Base-by-base conservation (phyloP, 345 rosid species). In the Populus nigra region DNA sequence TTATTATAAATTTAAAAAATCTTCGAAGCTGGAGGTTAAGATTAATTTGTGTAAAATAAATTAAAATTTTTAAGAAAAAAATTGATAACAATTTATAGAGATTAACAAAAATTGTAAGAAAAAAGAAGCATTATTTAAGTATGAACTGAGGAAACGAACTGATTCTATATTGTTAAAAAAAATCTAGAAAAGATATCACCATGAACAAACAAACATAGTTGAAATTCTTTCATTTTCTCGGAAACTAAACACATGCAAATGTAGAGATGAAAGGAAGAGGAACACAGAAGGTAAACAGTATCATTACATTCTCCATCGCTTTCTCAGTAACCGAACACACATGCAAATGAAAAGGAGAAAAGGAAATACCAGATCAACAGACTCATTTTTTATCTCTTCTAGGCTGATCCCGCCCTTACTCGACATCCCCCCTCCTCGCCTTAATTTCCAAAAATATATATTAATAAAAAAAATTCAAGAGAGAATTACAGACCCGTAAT, bases 341-440 rank as follows among this genome's bases (percentile, higher is more conserved):
- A 33, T 36, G 49, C 17, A 57, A 20, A 20, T 15, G 39, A 13
- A 57, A 18, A 39, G 13, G 5, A 43, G 59, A 25, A 29, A 17
- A 41, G 17, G 11, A 41, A 13, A 31, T 83, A 89, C 96, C 92
- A 91, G 89, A 89, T 91, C 94, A 78, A 91, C 94, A 53, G 91
- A 77, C 88, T 91, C 96, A 70, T 89, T 87, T 73, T 90, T 91
- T 6, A 91, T 88, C 76, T 89, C 89, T 61, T 89, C 91, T 49
- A 91, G 92, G 73, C 87, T 85, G 86, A 81, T 81, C 59, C 70
- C 88, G 76, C 84, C 85, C 27, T 75, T 83, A 41, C 80, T 66
- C 23, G 77, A 74, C 91, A 88, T 88, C 25, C 1, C 45, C 1
- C n/a, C 5, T 27, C 23, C 72, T n/a, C 5, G 27, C 63, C 16